Base-by-base conservation (phyloP, 192 early-diverging fungal species). In the Backusella tarrabulga region DNA sequence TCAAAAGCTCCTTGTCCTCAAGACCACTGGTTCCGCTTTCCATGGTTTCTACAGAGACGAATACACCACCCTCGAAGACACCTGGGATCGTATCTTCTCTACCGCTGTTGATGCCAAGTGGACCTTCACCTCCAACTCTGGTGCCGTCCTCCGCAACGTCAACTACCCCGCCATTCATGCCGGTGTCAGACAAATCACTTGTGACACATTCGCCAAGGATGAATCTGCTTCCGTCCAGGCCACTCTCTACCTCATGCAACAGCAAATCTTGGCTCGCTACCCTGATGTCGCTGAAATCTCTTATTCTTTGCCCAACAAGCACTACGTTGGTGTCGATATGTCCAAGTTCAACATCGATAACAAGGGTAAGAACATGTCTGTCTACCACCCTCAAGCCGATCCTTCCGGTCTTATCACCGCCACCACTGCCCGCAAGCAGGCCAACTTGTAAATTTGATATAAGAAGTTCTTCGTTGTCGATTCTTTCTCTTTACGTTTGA, bases 11-110 rank as follows among this genome's bases (percentile, higher is more conserved):
- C 81, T 91, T 68, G 91, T 95, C 36, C 88, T 95, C 69, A 95
- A 95, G 87, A 93, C 94, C 52, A 95, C 94, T 34, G 92, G 92
- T 68, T 95, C 94, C 19, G 84, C 92, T 71, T 95, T 95, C 81
- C 85, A 87, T 50, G 87, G 89, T 44, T 95, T 92, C 80, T 87
- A 90, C 79, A 85, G 86, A 72, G 92, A 93, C 74, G 87, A 93
- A 77, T 90, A 90, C 83, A 89, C 93, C 63, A 94, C 94, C 7
- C 83, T 95, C 73, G 84, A 87, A 7, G 90, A 91, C 19, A 86
- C 89, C 80, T 83, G 88, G 71, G 94, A 95, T 79, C 90, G 94
- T 75, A 88, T 95, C 76, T 85, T 95, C 66, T 93, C 91, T 34
- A 95, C 93, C 69, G 85, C 84, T 72, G 87, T 95, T 34, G 90